Base-by-base conservation (phyloP, 2,329 filamentous ascomycete species). In the Orbilia blumenaviensis region DNA sequence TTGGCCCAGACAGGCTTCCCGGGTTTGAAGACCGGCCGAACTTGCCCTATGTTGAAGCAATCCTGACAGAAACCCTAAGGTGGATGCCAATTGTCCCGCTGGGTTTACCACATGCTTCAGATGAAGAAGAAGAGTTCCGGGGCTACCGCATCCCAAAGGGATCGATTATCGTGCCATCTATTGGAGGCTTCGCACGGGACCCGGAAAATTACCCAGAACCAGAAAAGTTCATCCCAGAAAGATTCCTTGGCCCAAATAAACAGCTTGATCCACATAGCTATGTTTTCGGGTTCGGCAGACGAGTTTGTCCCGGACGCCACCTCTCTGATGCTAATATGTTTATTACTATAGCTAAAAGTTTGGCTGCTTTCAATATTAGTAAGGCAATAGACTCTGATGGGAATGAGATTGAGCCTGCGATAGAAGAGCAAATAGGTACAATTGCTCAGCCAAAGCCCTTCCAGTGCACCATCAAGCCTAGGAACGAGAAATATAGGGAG, bases 241-340 rank as follows among this genome's bases (percentile, higher is more conserved):
- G 89, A 42, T 91, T 87, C 84, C 84, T 91, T 9, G 86, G 89
- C 78, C 82, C 86, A 14, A 83, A 18, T 91, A 86, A 85, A 89
- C 89, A 0, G 89, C 89, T 0, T 90, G 87, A 81, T 0, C 83
- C 86, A 9, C 87, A 87, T 54, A 84, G 86, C 7, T 88, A 87
- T 80, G 84, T 83, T 0, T 89, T 88, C 66, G 87, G 88, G 18
- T 85, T 85, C 7, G 87, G 88, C 0, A 83, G 87, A 4, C 83
- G 88, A 23, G 84, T 89, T 46, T 90, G 88, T 80, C 87, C 86
- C 2, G 88, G 88, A 0, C 86, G 87, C 29, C 86, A 88, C 62
- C 82, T 89, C 1, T 86, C 86, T 0, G 85, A 86, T 66, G 84
- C 84, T 4, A 84, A 82, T 8, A 78, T 88, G 12, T 86, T 85